Percentiles rank a stretch among this genome's conserved stretches.
phyloP scores from a whole-genome alignment of 1,284 basidiomycete genomes.

The Marasmius oreades region DNA sequence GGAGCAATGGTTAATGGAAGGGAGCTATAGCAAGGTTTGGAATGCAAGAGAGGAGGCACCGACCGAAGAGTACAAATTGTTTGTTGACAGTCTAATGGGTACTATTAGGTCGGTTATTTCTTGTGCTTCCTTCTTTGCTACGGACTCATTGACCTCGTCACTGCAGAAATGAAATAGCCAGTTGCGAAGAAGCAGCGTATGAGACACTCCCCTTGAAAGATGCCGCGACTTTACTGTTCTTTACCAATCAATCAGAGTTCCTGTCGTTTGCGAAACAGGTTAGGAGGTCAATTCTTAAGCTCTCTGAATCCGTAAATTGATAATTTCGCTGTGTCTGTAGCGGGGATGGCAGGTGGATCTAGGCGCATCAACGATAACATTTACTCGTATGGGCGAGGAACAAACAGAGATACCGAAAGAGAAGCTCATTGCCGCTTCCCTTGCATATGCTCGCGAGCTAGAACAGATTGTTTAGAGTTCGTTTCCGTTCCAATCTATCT shows the following conservation, averaged over 20 bases:
- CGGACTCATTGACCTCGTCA: constrained; percentile 3
- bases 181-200: constrained; percentile 89
- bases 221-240: constrained; percentile 86
- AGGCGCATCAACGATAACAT: constrained; percentile 53
- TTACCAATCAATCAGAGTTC: constrained; percentile 75
- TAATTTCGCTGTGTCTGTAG: constrained; percentile 33
- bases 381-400: constrained; percentile 71
- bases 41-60: constrained; percentile 87
- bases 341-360: constrained; percentile 74
- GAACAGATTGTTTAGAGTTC: constrained; percentile 80
- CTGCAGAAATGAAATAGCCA: constrained; percentile 85
- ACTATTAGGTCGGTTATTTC: constrained; percentile 73
- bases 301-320: constrained; percentile 16
- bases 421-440: constrained; percentile 71
- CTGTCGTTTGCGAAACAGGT: constrained; percentile 77
- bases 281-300: constrained; percentile 17
- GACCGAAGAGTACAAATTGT: constrained; percentile 86
- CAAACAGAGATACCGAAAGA: constrained; percentile 79
- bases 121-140: not conserved
- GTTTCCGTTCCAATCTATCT: constrained; percentile 9
- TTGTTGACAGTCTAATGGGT: constrained; percentile 88
- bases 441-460: constrained; percentile 79
- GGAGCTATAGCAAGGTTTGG: constrained; percentile 98
- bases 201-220: constrained; percentile 85
- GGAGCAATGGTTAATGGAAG: constrained; percentile 99